Conservation (phyloP, 2,329 filamentous ascomycete species). For the Colletotrichum sp. region DNA sequence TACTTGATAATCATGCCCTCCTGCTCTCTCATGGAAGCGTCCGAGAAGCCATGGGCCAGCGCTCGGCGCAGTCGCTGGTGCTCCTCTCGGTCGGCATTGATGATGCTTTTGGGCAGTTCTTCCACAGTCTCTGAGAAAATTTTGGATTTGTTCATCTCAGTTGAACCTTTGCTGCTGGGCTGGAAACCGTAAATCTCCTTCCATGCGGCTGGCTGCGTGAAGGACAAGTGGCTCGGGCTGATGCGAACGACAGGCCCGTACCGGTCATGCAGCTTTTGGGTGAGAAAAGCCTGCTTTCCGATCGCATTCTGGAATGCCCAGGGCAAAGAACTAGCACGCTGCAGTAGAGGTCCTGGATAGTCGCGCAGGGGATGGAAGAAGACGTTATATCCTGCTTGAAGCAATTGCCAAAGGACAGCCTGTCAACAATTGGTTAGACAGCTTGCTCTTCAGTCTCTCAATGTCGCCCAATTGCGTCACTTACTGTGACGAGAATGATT, state of each 20-base stretch:
- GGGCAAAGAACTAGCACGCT: constrained; percentile 1
- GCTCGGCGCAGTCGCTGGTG: constrained; percentile 26
- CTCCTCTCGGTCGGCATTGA: constrained; percentile 12
- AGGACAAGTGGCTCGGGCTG: constrained; percentile 41
- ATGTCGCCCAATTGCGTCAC: background rate
- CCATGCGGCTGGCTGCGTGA: constrained; percentile 37
- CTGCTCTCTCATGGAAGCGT: constrained; percentile 32
- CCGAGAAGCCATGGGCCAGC: constrained; percentile 32
- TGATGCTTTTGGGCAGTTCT: background rate
- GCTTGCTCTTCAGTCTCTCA: background rate
- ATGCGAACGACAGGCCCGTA: constrained; percentile 41
- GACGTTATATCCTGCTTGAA: constrained; percentile 30
- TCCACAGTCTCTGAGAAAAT: background rate
- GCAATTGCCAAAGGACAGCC: background rate
- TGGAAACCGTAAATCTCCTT: constrained; percentile 42
- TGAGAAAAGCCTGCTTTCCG: constrained; percentile 1
- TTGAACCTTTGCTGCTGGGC: background rate
- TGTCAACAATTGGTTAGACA: background rate
- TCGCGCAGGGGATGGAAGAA: constrained; percentile 35
- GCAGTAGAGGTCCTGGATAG: constrained; percentile 31
- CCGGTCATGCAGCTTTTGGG: constrained; percentile 20
- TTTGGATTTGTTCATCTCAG: background rate
- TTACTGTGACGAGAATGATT: background rate
- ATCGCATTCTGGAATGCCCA: background rate
- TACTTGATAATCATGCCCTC: constrained; percentile 30